Base-by-base conservation (phyloP, 2,329 filamentous ascomycete genomes). In the Metarhizium brunneum region DNA sequence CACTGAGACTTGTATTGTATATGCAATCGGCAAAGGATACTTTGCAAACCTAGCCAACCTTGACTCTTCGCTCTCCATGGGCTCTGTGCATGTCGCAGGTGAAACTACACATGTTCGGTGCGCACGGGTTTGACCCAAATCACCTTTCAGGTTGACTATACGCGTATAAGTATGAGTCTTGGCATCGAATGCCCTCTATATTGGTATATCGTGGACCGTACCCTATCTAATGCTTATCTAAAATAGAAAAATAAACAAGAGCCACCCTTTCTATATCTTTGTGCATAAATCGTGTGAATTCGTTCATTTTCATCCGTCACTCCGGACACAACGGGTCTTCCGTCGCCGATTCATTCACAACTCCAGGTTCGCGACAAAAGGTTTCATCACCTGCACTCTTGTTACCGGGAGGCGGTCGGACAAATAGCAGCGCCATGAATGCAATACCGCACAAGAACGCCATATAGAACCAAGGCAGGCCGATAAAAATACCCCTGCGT, bases 401-500 rank as follows among this genome's bases (percentile, higher is more conserved):
- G 52, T 52, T 1, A 38, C 65, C 25, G 4, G 25, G 25, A 13
- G 72, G 73, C 40, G 67, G 64, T 13, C 60, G 60, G 3, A 74
- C 69, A 50, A 72, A 67, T 13, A 64, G 54, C 7, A 70, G 53
- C 0, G 67, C 68, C 2, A 63, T 52, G 56, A 66, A 64, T 6
- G 69, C 61, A 1, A 69, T 2, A 1, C 49, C 51, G 6, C 62
- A 69, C 5, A 73, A 58, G 13, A 66, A 56, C 0, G 66, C 64
- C 16, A 73, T 59, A 51, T 75, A 75, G 50, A 73, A 66, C 66
- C 69, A 75, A 4, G 72, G 73, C 55, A 74, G 32, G 0, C 73
- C 73, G 38, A 63, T 71, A 67, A 67, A 71, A 1, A 66, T 18
- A 0, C 72, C 71, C 55, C 67, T 70, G 52, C 53, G 62, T 50